phyloP scores from a whole-genome alignment of 129 eudicot genomes.

The Saposhnikovia divaricata region DNA sequence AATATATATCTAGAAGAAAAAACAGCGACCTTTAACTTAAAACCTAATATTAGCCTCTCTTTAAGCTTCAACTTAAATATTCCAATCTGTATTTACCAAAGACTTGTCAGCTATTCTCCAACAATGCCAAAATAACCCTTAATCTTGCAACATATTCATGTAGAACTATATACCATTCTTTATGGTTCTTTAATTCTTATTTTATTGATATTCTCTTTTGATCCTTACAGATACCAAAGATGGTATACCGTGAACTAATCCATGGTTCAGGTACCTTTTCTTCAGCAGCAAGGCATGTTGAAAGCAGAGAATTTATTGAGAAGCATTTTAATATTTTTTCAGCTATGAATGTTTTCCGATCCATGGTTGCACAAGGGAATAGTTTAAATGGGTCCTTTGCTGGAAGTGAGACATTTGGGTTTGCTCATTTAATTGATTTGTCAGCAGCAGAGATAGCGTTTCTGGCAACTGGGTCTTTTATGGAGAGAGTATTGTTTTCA shows the following conservation, averaged over 20 bases:
- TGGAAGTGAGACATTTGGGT: slow-evolving; percentile 60
- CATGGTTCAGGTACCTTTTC: slow-evolving; percentile 27
- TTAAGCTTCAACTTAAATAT: neutral
- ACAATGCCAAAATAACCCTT: neutral
- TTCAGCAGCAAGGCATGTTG: slow-evolving; percentile 30
- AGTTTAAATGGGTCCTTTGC: slow-evolving; percentile 13
- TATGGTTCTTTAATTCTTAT: neutral
- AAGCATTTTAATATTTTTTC: slow-evolving; percentile 71
- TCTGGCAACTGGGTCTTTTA: slow-evolving; percentile 54
- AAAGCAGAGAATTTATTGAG: slow-evolving; percentile 38
- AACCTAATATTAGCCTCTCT: neutral
- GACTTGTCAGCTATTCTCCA: neutral
- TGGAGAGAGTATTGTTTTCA: slow-evolving; percentile 80
- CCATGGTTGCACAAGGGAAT: slow-evolving; percentile 33
- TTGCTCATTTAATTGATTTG: slow-evolving; percentile 64
- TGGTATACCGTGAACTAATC: slow-evolving; percentile 59
- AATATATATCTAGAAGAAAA: neutral
- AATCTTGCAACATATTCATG: neutral
- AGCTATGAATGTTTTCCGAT: slow-evolving; percentile 54
- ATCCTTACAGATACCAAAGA: slow-evolving; percentile 60
- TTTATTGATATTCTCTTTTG: slow-evolving; percentile 7
- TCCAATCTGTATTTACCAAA: neutral
- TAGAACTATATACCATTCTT: neutral
- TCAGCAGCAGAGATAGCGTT: slow-evolving; percentile 74
- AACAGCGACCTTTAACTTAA: neutral